Conservation (phyloP, 2,329 filamentous ascomycete genomes). For the Helotiales sp. region DNA sequence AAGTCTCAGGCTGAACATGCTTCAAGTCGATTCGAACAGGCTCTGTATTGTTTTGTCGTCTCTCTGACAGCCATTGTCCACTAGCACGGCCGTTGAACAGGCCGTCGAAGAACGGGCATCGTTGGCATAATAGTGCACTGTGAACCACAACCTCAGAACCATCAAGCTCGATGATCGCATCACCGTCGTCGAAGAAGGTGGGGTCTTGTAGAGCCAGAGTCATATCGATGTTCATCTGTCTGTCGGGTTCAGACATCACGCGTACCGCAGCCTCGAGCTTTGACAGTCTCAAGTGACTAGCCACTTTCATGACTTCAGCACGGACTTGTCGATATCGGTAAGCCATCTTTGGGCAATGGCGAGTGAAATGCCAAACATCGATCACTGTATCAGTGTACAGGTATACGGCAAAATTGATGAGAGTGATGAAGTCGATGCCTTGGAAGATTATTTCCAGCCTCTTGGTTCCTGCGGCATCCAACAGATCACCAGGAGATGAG, state of each 20-base stretch:
- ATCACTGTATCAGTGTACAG: constrained; percentile 80
- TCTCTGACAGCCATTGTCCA: constrained; percentile 80
- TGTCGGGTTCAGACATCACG: constrained; percentile 69
- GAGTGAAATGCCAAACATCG: constrained; percentile 85
- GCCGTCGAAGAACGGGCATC: constrained; percentile 91
- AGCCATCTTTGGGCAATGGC: constrained; percentile 63
- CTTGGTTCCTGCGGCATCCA: constrained; percentile 44
- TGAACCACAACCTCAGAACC: constrained; percentile 76
- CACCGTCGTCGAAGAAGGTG: constrained; percentile 77
- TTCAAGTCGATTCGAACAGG: constrained; percentile 77
- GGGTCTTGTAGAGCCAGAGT: constrained; percentile 69
- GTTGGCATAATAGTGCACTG: constrained; percentile 76
- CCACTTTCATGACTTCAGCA: constrained; percentile 85
- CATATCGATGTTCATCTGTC: constrained; percentile 72
- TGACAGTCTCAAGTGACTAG: constrained; percentile 70
- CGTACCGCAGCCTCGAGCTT: constrained; percentile 79
- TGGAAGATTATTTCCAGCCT: constrained; percentile 67
- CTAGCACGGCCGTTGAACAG: constrained; percentile 87
- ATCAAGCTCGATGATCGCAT: constrained; percentile 79
- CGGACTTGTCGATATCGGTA: constrained; percentile 80
- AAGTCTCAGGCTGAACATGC: constrained; percentile 75
- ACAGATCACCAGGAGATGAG: constrained; percentile 1
- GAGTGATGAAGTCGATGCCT: constrained; percentile 74
- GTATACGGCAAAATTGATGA: constrained; percentile 81
- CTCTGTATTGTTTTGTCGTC: constrained; percentile 59